Percentiles rank a stretch among this genome's conserved stretches.
phyloP scores from a whole-genome alignment of 139 green algal species.

The Haematococcus sp. region DNA sequence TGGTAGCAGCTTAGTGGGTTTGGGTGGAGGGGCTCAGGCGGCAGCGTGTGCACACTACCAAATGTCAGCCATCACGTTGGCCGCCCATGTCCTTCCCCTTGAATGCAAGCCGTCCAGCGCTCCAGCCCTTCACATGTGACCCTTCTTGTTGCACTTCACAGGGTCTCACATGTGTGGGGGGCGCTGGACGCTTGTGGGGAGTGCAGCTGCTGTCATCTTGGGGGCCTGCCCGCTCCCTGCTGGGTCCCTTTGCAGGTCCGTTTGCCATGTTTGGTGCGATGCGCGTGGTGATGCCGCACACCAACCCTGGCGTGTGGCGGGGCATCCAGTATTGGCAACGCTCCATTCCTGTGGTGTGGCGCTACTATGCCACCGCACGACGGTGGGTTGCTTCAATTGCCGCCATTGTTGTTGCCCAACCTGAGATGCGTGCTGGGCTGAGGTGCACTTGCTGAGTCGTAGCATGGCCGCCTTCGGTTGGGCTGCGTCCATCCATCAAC shows the following conservation, averaged over 20 bases:
- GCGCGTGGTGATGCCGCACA: constrained; percentile 8
- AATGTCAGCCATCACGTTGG: no score
- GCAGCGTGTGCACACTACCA: no score
- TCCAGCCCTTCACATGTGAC: no score
- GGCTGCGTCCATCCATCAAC: no score
- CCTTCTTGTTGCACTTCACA: background rate
- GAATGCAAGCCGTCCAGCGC: no score
- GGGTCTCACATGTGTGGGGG: background rate
- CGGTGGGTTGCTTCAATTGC: background rate
- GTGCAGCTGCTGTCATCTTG: background rate
- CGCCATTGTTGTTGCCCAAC: no score
- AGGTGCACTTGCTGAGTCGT: no score
- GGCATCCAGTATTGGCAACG: constrained; percentile 31
- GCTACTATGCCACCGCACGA: constrained; percentile 8
- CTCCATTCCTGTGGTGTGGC: constrained; percentile 13
- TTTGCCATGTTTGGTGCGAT: constrained; percentile 6
- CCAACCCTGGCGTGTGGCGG: constrained; percentile 25
- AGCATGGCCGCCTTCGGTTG: no score
- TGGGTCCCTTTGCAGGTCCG: constrained; percentile 13
- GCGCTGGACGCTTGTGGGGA: background rate
- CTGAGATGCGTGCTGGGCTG: no score
- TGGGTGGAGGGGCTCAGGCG: no score
- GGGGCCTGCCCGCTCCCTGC: background rate
- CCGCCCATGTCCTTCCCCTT: no score
- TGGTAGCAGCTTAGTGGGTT: no score